Conservation (phyloP, 108 stramenopile species). For the Pseudonitzschia delicatissima region DNA sequence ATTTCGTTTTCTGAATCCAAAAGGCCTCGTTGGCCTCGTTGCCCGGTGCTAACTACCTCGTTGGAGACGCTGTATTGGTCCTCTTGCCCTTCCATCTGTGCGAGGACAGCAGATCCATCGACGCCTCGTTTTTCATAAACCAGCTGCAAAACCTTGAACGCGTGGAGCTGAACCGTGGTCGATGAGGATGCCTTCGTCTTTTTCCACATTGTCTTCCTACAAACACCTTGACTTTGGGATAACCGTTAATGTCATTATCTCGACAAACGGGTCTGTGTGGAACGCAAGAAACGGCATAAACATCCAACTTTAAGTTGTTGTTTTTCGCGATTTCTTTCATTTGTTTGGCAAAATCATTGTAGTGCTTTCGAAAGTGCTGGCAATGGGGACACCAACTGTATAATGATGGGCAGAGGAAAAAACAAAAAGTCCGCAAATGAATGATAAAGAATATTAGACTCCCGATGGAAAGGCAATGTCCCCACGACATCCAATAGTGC, state of each 20-base stretch:
- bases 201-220: constrained; percentile 9
- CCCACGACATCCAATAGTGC: no score
- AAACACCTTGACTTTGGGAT: constrained; percentile 50
- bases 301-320: constrained; percentile 29
- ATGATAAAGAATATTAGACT: not conserved
- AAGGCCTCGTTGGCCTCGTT: constrained; percentile 5
- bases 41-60: not conserved
- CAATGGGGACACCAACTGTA: constrained; percentile 28
- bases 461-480: no score
- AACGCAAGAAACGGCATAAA: constrained; percentile 78
- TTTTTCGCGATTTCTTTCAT: constrained; percentile 22
- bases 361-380: constrained; percentile 36
- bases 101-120: not conserved
- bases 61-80: no score
- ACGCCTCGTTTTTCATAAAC: constrained; percentile 30
- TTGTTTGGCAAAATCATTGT: constrained; percentile 50
- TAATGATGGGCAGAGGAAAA: not conserved
- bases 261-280: constrained; percentile 56
- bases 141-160: constrained; percentile 24
- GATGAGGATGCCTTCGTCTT: constrained; percentile 18
- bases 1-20: constrained; percentile 39
- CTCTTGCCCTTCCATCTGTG: not conserved
- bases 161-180: constrained; percentile 29
- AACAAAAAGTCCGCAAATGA: not conserved
- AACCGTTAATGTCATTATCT: constrained; percentile 42